Evolutionary conservation across 2,329 filamentous ascomycete species (phyloP).

Genomic region (Fusarium sp.): DNA sequence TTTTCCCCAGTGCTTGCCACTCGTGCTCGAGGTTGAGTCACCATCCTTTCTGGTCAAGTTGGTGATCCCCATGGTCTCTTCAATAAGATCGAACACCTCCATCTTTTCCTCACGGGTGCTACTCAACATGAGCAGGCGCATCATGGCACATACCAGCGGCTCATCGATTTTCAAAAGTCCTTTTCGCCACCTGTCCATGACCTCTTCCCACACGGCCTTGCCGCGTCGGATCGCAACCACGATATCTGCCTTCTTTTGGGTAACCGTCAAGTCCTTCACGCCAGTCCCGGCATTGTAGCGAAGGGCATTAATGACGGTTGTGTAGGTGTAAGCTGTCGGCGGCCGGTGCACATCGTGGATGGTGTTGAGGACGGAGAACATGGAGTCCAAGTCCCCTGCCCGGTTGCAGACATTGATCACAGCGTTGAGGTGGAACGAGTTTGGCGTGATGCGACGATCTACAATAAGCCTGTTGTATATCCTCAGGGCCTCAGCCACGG

Average conservation of each 20-base stretch:
- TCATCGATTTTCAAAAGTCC: conserved; percentile 82
- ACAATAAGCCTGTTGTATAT: conserved; percentile 82
- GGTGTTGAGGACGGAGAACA: conserved; percentile 82
- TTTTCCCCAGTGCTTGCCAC: conserved; percentile 10
- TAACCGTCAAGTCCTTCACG: conserved; percentile 40
- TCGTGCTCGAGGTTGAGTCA: conserved; percentile 9
- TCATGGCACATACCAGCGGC: conserved; percentile 83
- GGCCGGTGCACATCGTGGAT: conserved; percentile 73
- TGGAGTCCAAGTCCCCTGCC: conserved; percentile 79
- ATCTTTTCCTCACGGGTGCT: conserved; percentile 70
- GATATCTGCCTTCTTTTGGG: conserved; percentile 50
- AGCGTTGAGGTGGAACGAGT: conserved; percentile 88
- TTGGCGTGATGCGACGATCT: conserved; percentile 74
- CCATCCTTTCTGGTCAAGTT: conserved; percentile 55
- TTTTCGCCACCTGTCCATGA: conserved; percentile 79
- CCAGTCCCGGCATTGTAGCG: conserved; percentile 52
- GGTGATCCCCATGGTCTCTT: conserved; percentile 84
- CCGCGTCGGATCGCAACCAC: conserved; percentile 71
- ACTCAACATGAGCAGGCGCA: conserved; percentile 77
- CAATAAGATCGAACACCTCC: conserved; percentile 79
- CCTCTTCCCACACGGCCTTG: conserved; percentile 83
- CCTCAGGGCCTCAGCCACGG: conserved; percentile 75
- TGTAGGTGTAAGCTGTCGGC: conserved; percentile 80
- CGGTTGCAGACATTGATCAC: conserved; percentile 84
- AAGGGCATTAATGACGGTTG: conserved; percentile 84